Base-by-base conservation (phyloP, 2,329 filamentous ascomycete genomes). In the Metarhizium anisopliae region DNA sequence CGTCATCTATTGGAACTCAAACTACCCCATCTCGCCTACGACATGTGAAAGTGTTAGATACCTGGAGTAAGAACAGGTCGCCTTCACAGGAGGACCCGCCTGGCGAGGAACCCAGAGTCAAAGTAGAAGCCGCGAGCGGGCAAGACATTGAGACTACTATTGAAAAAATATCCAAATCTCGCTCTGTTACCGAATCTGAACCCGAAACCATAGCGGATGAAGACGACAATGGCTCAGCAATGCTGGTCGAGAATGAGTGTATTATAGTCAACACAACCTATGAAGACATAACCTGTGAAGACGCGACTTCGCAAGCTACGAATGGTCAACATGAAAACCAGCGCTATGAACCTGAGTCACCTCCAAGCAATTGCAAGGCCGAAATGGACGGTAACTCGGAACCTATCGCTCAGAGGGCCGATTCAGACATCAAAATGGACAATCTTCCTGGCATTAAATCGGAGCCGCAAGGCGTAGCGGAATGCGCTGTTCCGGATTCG, bases 1-100 rank as follows among this genome's bases (percentile, higher is more conserved):
- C 29, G 14, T 43, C 49, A 20, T 53, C 47, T 51, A 32, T 25
- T 29, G 40, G 52, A 14, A 47, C 51, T 20, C 59, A 54, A 36
- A 51, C 53, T 14, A 55, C 53, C 14, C 57, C 55, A 25, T 49
- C 45, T 13, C 30, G 13, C 3, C 14, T 47, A 29, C 49, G 50
- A n/a, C 43, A 57, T 25, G 14, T 40, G 14, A 36, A 43, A 0
- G 25, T 29, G 1, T 6, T 29, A 20, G 20, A 30, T 49, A 30
- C 4, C 25, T 18, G 6, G 3, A 30, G 20, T 10, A 11, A 29
- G 8, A 6, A 29, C 11, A 7, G 13, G 45, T 6, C 13, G 3
- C 10, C 14, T 20, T n/a, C 20, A 47, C 43, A 47, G 43, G n/a
- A 47, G n/a, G 18, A 7, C 18, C 20, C 20, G 18, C 16, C 42